Evolutionary conservation across 345 rosid genomes (phyloP).

Genomic region (Cardamine chenopodiifolia): DNA sequence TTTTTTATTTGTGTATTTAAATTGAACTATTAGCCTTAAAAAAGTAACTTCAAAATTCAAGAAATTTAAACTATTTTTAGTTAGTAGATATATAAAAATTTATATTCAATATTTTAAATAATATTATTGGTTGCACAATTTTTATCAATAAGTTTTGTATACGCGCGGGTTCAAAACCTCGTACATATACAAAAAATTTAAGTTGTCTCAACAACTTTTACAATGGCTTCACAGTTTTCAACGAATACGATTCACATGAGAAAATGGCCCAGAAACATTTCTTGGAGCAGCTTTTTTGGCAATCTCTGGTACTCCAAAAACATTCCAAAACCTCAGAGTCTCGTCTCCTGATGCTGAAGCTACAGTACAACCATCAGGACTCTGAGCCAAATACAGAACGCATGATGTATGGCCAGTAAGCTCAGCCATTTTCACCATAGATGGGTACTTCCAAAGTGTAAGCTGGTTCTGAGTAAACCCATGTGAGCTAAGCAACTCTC

Average conservation of each 20-base stretch:
- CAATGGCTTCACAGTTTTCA: not conserved
- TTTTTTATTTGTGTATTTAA: not conserved
- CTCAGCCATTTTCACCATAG: constrained; percentile 26
- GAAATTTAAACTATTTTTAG: not conserved
- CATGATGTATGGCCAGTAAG: constrained; percentile 15
- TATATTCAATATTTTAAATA: too few species aligned
- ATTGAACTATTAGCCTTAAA: not conserved
- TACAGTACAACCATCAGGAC: constrained; percentile 3
- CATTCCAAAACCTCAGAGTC: constrained; percentile 14
- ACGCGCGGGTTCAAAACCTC: too few species aligned
- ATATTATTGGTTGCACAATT: too few species aligned
- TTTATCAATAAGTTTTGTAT: too few species aligned
- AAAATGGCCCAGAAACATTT: not conserved
- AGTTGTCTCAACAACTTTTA: not conserved
- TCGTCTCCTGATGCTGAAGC: constrained; percentile 24
- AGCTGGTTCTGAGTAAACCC: constrained; percentile 22
- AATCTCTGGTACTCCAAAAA: constrained; percentile 11
- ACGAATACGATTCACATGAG: constrained; percentile 19
- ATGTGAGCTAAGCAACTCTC: constrained; percentile 28
- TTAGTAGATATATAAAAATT: not conserved
- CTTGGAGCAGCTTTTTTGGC: constrained; percentile 1
- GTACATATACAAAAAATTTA: not conserved
- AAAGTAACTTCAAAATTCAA: not conserved
- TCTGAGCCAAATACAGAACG: not conserved
- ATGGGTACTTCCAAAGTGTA: constrained; percentile 32